Base-by-base conservation (phyloP, 306 rosid species). In the Quercus robur region DNA sequence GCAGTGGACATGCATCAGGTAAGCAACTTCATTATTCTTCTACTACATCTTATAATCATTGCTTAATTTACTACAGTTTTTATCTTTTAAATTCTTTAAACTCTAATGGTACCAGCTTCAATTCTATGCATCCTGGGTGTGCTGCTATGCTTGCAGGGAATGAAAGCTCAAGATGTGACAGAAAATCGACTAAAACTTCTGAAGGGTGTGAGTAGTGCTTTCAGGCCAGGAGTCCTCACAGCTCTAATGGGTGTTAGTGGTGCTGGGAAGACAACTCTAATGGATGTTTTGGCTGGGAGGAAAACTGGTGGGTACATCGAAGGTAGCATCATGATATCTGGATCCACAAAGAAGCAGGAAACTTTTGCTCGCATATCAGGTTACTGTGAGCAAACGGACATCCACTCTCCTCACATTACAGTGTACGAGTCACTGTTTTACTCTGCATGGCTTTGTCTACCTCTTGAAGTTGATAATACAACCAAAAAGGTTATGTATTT, bases 221-320 rank as follows among this genome's bases (percentile, higher is more conserved):
- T 94, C 77, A 84, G 96, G 87, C 97, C 98, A 6, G 97, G 94
- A 75, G 91, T 94, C 51, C 83, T 94, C 72, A 94, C 97, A 72
- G 95, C 97, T 78, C 75, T 94, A 26, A 91, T 94, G 95, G 97
- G 98, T 4, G 97, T 90, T 19, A 94, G 95, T 59, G 98, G 98
- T 70, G 95, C 97, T 1, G 97, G 98, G 3, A 94, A 94, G 83
- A 94, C 98, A 62, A 94, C 98, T 74, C 76, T 92, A 19, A 85
- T 94, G 98, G 98, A 94, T 86, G 98, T 94, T 28, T 83, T 92
- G 70, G 94, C 98, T 26, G 96, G 98, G 70, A 90, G 98, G 85
- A 94, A 94, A 88, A 94, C 97, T 31, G 86, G 89, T 62, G 98
- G 98, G 58, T 86, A 84, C 66, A 84, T 90, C 20, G 84, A 83